Conservation (phyloP, 208 protist species). For the Herpetomonas muscarum region DNA sequence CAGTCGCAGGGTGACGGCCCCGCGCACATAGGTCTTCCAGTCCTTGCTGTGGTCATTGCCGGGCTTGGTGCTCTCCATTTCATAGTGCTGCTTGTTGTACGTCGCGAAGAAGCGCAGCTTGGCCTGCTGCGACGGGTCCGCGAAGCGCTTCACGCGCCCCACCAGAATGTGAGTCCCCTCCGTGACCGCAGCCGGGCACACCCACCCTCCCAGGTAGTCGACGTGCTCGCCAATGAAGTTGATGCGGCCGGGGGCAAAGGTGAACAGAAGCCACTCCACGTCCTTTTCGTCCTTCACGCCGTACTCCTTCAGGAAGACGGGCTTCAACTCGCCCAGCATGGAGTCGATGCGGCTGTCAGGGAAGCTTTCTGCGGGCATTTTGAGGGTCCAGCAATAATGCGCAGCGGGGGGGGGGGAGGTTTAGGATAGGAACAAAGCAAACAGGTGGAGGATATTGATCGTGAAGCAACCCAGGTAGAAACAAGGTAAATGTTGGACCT, state of each 20-base stretch:
- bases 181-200: conserved; percentile 62
- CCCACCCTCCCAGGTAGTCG: conserved; percentile 84
- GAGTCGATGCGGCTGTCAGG: conserved; percentile 41
- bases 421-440: not conserved
- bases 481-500: too few relatives aligned
- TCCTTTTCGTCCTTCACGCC: conserved; percentile 30
- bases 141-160: conserved; percentile 50
- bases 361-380: conserved; percentile 45
- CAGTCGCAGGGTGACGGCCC: conserved; percentile 52
- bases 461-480: too few relatives aligned
- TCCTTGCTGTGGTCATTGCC: conserved; percentile 38
- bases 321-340: conserved; percentile 33
- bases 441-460: too few relatives aligned
- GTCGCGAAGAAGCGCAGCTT: conserved; percentile 66
- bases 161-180: conserved; percentile 71
- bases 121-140: conserved; percentile 15
- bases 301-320: conserved; percentile 57
- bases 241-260: conserved; percentile 80
- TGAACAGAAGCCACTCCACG: conserved; percentile 73
- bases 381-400: not conserved
- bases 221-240: conserved; percentile 92
- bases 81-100: conserved; percentile 44
- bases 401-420: not conserved
- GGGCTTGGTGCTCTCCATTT: conserved; percentile 25
- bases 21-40: conserved; percentile 66